These are phyloP conservation scores for Elongisporangium undulatum DNA, from an alignment of 352 stramenopile species.

Conservation along the genomic window DNA sequence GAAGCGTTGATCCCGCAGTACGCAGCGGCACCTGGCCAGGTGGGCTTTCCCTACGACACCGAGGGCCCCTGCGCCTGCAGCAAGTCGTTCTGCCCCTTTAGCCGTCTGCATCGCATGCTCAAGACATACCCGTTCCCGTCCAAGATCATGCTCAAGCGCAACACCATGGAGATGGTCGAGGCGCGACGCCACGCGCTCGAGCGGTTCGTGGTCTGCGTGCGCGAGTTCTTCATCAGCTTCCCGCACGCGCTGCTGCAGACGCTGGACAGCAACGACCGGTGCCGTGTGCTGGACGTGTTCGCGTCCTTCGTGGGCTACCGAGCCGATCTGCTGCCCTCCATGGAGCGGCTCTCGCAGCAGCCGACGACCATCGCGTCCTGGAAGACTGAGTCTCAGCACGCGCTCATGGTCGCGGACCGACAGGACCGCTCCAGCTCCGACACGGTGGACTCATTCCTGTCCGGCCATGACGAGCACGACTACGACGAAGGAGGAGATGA, in stretches of 20 bases:
- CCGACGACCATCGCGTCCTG: constrained; percentile 13
- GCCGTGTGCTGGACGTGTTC: constrained; percentile 35
- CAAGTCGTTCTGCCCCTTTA: constrained; percentile 47
- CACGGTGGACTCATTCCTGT: background rate
- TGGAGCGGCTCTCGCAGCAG: constrained; percentile 7
- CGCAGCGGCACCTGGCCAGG: background rate
- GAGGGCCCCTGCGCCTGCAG: constrained; percentile 30
- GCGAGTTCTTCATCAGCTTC: constrained; percentile 47
- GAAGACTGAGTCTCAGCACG: constrained; percentile 9
- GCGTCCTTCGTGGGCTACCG: constrained; percentile 39
- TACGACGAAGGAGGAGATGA: background rate
- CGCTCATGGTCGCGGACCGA: constrained; percentile 1
- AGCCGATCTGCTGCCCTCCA: constrained; percentile 19
- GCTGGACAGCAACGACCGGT: constrained; percentile 32
- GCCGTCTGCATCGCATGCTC: constrained; percentile 35
- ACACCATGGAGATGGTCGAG: constrained; percentile 25
- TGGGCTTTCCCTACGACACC: background rate
- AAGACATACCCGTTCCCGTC: constrained; percentile 53
- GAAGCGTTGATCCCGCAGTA: constrained; percentile 3
- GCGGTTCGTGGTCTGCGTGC: constrained; percentile 36
- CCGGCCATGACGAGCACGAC: background rate
- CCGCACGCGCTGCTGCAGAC: constrained; percentile 39
- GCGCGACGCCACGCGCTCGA: constrained; percentile 40
- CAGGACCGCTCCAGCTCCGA: background rate
- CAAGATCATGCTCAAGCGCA: constrained; percentile 44